Evolutionary conservation across 2,329 filamentous ascomycete species (phyloP).

Genomic region (Trichoderma sp.): DNA sequence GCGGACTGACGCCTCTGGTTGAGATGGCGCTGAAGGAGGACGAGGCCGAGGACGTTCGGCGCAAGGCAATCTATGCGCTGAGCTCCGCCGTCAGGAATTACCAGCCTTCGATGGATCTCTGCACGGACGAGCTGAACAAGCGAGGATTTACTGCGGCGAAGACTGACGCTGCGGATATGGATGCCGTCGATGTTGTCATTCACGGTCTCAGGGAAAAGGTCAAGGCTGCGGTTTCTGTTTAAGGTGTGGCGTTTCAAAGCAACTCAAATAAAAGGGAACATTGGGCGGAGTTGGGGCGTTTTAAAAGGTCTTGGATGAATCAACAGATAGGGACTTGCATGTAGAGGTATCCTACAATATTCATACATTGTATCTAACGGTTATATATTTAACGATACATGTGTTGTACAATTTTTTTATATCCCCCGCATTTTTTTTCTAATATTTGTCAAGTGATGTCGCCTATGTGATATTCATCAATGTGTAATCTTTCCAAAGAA

Average conservation of each 20-base stretch:
- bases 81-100: slow-evolving; percentile 87
- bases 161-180: slow-evolving; percentile 86
- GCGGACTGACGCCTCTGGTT: slow-evolving; percentile 71
- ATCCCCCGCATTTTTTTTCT: slow-evolving; percentile 22
- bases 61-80: slow-evolving; percentile 87
- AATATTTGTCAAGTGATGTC: not conserved
- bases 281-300: slow-evolving; percentile 40
- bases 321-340: not conserved
- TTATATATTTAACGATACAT: slow-evolving; percentile 34
- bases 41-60: slow-evolving; percentile 64
- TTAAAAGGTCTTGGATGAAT: not conserved
- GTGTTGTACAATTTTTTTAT: slow-evolving; percentile 38
- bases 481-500: slow-evolving; percentile 73
- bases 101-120: slow-evolving; percentile 74
- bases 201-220: slow-evolving; percentile 61
- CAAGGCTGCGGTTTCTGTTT: slow-evolving; percentile 29
- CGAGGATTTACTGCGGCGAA: slow-evolving; percentile 57
- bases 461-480: slow-evolving; percentile 27
- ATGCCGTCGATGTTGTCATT: slow-evolving; percentile 76
- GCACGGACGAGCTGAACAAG: slow-evolving; percentile 63
- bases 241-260: not conserved
- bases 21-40: slow-evolving; percentile 62
- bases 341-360: not conserved
- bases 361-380: slow-evolving; percentile 10
- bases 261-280: slow-evolving; percentile 27